Conservation (phyloP, 2,329 filamentous ascomycete species). For the Mariannaea sp. region DNA sequence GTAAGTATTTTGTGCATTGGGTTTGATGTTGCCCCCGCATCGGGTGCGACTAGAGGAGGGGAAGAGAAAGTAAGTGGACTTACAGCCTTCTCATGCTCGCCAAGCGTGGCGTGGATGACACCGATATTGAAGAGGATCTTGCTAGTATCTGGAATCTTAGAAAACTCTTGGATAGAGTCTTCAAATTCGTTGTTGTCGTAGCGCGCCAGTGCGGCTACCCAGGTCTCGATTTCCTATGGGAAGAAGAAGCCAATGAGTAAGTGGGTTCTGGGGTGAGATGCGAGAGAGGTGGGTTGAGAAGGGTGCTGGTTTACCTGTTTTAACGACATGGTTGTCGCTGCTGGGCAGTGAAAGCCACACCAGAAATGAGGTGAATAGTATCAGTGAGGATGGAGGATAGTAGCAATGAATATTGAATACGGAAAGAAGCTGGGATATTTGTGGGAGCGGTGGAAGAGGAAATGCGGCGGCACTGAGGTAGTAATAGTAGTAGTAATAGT, state of each 20-base stretch:
- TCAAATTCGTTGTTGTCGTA: constrained; percentile 99
- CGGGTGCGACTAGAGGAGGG: background rate
- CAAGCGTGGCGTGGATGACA: constrained; percentile 94
- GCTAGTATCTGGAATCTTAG: constrained; percentile 88
- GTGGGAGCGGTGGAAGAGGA: constrained; percentile 27
- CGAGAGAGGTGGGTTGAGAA: too few species aligned
- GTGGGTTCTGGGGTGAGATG: constrained; percentile 18
- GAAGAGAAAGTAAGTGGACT: constrained; percentile 44
- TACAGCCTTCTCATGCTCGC: constrained; percentile 94
- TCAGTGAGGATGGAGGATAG: constrained; percentile 1
- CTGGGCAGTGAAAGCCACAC: constrained; percentile 31
- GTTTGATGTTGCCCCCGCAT: background rate
- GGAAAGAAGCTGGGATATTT: constrained; percentile 13
- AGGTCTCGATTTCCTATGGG: constrained; percentile 93
- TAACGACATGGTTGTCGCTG: constrained; percentile 57
- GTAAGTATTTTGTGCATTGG: constrained; percentile 29
- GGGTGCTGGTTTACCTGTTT: constrained; percentile 61
- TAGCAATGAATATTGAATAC: constrained; percentile 4
- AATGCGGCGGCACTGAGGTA: constrained; percentile 10
- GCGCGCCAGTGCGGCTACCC: constrained; percentile 86
- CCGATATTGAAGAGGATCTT: constrained; percentile 99
- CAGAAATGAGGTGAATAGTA: constrained; percentile 11
- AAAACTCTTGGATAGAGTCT: constrained; percentile 81
- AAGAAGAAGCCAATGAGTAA: constrained; percentile 18
- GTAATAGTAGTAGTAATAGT: too few species aligned